A percentile compares a stretch with the other conserved stretches of the same genome.
Evolutionary conservation across 2,329 filamentous ascomycete species (phyloP).

Genomic region (Graphilbum fragrans): DNA sequence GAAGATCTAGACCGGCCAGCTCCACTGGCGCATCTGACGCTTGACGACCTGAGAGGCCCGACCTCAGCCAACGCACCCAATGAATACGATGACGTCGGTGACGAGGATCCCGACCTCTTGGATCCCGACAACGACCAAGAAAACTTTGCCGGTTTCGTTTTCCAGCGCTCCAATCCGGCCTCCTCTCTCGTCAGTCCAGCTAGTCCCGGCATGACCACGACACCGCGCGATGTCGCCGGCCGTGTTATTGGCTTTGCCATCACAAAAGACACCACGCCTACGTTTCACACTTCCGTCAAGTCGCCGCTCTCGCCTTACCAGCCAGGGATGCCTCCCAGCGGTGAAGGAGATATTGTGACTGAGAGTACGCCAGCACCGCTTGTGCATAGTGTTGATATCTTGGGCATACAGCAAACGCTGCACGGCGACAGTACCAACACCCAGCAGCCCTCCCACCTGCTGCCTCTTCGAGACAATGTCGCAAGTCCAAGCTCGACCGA

Average conservation of each 20-base stretch:
- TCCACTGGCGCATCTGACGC: too few species aligned
- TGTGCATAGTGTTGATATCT: conserved; percentile 1
- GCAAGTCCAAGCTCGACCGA: too few species aligned
- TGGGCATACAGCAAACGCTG: not conserved
- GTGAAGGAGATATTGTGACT: too few species aligned
- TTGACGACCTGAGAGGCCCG: too few species aligned
- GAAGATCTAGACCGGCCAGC: conserved; percentile 17
- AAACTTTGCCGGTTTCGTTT: conserved; percentile 48
- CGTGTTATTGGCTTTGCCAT: conserved; percentile 45
- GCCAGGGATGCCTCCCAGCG: too few species aligned
- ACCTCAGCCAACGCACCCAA: too few species aligned
- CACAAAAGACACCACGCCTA: conserved; percentile 31
- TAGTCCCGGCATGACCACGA: conserved; percentile 31
- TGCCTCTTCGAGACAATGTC: too few species aligned
- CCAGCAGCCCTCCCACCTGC: not conserved
- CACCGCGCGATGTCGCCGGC: conserved; percentile 43
- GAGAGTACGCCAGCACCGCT: too few species aligned
- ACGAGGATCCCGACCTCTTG: conserved; percentile 3
- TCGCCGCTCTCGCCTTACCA: conserved; percentile 6
- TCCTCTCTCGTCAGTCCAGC: conserved; percentile 39
- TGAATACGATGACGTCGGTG: too few species aligned
- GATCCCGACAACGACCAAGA: conserved; percentile 46
- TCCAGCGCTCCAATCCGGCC: conserved; percentile 39
- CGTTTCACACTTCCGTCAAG: conserved; percentile 11
- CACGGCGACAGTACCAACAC: not conserved